A percentile compares a stretch with the other conserved stretches of the same genome.
phyloP scores from a whole-genome alignment of 2,329 filamentous ascomycete species.

The Chaetomium sp. region DNA sequence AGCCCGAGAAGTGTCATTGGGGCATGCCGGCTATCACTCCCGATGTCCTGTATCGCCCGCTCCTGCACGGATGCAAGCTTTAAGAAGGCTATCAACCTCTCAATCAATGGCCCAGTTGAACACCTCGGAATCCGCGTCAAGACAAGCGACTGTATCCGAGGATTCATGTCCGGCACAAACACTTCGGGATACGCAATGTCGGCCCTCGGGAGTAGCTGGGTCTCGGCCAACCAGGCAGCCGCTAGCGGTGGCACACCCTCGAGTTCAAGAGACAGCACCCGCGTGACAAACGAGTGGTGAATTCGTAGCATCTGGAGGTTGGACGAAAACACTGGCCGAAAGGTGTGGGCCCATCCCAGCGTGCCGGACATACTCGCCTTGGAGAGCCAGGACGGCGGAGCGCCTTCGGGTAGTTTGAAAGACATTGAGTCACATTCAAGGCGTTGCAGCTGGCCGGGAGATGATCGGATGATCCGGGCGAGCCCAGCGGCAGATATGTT shows the following conservation, averaged over 20 bases:
- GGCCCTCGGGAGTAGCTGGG: constrained; percentile 35
- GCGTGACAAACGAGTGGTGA: constrained; percentile 56
- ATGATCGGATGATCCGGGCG: constrained; percentile 36
- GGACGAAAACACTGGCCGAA: constrained; percentile 47
- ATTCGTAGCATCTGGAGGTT: constrained; percentile 47
- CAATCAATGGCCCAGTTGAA: constrained; percentile 44
- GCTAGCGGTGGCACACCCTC: constrained; percentile 32
- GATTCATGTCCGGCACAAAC: constrained; percentile 51
- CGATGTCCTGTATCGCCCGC: constrained; percentile 33
- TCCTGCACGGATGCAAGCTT: constrained; percentile 44
- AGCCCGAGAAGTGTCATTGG: constrained; percentile 44
- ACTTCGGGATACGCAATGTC: constrained; percentile 41
- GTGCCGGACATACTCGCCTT: constrained; percentile 36
- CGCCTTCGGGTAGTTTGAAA: constrained; percentile 21
- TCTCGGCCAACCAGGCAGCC: constrained; percentile 40
- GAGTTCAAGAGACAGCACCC: constrained; percentile 40
- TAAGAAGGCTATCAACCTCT: constrained; percentile 44
- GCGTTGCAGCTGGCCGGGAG: constrained; percentile 43
- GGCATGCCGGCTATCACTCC: constrained; percentile 28
- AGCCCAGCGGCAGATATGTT: constrained; percentile 39
- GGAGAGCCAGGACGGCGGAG: constrained; percentile 25
- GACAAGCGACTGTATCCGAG: constrained; percentile 46
- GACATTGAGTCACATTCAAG: constrained; percentile 44
- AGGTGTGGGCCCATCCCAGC: constrained; percentile 39
- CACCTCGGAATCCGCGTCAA: constrained; percentile 49